Base-by-base conservation (phyloP, 2,329 filamentous ascomycete species). In the Microdochium trichocladiopsis region DNA sequence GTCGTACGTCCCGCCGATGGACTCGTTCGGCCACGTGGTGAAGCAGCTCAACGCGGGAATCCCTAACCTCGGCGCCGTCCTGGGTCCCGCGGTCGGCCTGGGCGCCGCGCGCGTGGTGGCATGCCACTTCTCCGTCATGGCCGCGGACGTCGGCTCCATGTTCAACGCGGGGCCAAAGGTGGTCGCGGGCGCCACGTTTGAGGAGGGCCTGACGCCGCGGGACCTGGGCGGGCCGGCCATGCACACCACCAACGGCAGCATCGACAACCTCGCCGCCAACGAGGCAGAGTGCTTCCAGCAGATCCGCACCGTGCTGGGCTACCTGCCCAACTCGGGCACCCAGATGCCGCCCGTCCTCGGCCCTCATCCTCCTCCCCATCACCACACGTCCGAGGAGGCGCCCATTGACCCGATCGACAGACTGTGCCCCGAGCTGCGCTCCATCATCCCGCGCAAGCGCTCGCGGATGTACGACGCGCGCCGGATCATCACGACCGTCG, bases 91-190 rank as follows among this genome's bases (percentile, higher is more conserved):
- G 0, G 83, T 86, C 55, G 83, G 83, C 0, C 67, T 86, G 2
- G 82, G 83, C 8, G 81, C 82, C 2, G 82, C 82, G 1, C 68
- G 82, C 41, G 80, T 84, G 0, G 79, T 82, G 1, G 73, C 75
- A 2, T 84, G 80, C 47, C 83, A 86, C 60, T 86, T 86, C 60
- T 81, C 76, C 1, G 82, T 86, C 31, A 86, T 86, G 82, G 81
- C 82, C 2, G 80, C 69, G 4, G 80, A 86, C 61, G 71, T 86
- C 1, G 83, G 82, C 0, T 72, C 74, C 1, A 60, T 86, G 23
- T 84, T 86, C 61, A 86, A 86, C 60, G 83, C 83, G 6, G 83
- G 83, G 0, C 82, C 82, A 0, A 78, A 79, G 54, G 81, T 86
- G 1, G 83, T 86, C 18, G 78, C 79, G 49, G 70, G 75, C 6